Evolutionary conservation across 1,139 yeast genomes (phyloP).

Genomic region (Debaryomyces coudertii): DNA sequence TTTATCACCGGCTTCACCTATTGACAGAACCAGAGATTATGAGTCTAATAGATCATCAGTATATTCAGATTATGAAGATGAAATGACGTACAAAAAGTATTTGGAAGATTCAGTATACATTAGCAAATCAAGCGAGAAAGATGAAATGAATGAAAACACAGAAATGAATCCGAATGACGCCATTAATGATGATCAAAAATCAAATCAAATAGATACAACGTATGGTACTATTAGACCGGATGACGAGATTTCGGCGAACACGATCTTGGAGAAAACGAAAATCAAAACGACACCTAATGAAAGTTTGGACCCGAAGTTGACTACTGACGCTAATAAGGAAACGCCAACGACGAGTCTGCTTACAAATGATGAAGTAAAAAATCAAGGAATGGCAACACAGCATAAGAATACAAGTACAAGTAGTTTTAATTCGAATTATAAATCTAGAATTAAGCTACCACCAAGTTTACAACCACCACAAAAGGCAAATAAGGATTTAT

Average conservation of each 20-base stretch:
- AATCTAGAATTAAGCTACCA: slow-evolving; percentile 39
- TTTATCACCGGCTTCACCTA: not conserved
- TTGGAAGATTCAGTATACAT: not conserved
- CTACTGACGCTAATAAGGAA: not conserved
- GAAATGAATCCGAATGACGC: not conserved
- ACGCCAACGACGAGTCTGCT: not conserved
- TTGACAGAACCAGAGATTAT: not conserved
- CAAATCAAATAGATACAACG: not conserved
- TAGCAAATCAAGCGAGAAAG: not conserved
- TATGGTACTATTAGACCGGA: not conserved
- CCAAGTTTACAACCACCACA: slow-evolving; percentile 22
- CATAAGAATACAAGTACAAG: slow-evolving; percentile 27
- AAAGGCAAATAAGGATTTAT: slow-evolving; percentile 7
- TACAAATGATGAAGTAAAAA: not conserved
- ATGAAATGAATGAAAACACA: not conserved
- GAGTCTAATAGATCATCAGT: slow-evolving; percentile 23
- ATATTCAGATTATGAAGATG: slow-evolving; percentile 22
- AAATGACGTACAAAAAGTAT: not conserved
- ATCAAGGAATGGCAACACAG: not conserved
- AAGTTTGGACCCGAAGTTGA: not conserved
- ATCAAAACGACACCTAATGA: not conserved
- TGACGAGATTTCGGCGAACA: not conserved
- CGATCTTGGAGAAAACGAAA: not conserved
- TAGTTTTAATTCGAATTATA: slow-evolving; percentile 32
- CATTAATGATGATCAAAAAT: not conserved